Evolutionary conservation across 78 protist genomes (phyloP).

Genomic region (Dictyostelium brefeldianum): DNA sequence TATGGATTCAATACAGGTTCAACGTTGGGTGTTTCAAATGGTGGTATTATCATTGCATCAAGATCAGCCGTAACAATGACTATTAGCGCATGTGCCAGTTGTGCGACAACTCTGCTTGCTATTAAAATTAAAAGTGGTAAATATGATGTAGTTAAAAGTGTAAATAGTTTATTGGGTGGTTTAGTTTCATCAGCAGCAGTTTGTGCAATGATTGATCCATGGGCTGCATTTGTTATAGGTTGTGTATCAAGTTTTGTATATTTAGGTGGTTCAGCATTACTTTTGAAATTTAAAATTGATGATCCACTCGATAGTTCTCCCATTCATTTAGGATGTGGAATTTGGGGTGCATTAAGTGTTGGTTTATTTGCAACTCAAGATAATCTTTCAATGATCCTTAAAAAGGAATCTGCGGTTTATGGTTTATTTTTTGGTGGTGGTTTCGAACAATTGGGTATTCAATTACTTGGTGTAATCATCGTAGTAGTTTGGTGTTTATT

Average conservation of each 20-base stretch:
- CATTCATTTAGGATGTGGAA: constrained; percentile 90
- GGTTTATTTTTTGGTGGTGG: constrained; percentile 83
- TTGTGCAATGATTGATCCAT: constrained; percentile 82
- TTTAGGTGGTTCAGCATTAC: constrained; percentile 31
- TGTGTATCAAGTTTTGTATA: constrained; percentile 64
- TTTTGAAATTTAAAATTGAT: constrained; percentile 77
- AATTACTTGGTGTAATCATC: constrained; percentile 50
- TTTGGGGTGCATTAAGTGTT: constrained; percentile 85
- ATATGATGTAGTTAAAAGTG: constrained; percentile 22
- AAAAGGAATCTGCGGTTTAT: neutral
- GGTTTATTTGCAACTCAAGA: constrained; percentile 73
- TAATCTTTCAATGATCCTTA: neutral
- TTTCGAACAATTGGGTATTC: constrained; percentile 66
- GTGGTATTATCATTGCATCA: constrained; percentile 54
- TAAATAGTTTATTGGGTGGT: constrained; percentile 90
- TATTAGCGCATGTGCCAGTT: constrained; percentile 77
- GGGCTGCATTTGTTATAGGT: constrained; percentile 91
- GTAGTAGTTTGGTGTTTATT: constrained; percentile 70
- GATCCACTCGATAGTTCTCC: constrained; percentile 92
- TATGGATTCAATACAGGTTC: constrained; percentile 93
- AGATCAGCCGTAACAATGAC: constrained; percentile 81
- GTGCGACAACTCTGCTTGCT: constrained; percentile 59
- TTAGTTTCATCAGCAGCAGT: constrained; percentile 86
- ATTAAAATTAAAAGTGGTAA: constrained; percentile 24
- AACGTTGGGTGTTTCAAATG: constrained; percentile 64